Conservation (phyloP, 2,329 filamentous ascomycete species). For the Metarhizium album region DNA sequence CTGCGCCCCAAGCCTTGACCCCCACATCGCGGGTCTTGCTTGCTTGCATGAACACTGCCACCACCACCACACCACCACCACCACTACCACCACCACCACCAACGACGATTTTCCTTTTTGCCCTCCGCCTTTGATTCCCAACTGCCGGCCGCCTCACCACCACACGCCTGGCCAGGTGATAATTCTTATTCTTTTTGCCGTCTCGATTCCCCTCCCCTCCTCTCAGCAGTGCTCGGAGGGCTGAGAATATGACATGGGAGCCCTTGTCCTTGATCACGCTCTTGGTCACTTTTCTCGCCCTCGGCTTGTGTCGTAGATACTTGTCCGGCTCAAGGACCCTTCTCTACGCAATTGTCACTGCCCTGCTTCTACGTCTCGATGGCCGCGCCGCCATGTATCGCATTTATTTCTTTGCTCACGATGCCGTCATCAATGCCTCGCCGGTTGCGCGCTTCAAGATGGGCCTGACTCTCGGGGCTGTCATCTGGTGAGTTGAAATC, state of each 20-base stretch:
- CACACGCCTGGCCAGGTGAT: background rate
- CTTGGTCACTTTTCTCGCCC: constrained; percentile 27
- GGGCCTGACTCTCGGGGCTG: constrained; percentile 41
- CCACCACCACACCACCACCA: no score
- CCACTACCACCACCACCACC: no score
- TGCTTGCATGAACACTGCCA: no score
- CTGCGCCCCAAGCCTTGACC: no score
- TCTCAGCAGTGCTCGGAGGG: constrained; percentile 10
- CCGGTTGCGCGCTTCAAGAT: constrained; percentile 41
- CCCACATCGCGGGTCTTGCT: background rate
- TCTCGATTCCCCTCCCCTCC: constrained; percentile 1
- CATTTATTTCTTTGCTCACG: constrained; percentile 18
- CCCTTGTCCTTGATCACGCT: constrained; percentile 28
- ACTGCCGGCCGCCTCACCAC: constrained; percentile 1
- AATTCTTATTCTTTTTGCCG: background rate
- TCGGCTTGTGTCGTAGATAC: constrained; percentile 26
- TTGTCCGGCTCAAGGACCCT: constrained; percentile 21
- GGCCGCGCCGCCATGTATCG: constrained; percentile 19
- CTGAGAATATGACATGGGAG: constrained; percentile 35
- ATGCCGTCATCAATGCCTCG: constrained; percentile 33
- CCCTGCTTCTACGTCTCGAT: constrained; percentile 22
- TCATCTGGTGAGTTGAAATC: constrained; percentile 36
- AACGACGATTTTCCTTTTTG: background rate
- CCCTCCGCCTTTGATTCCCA: background rate
- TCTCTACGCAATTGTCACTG: constrained; percentile 21